Base-by-base conservation (phyloP, 441 rosid genomes). In the Pelargonium citronellum region DNA sequence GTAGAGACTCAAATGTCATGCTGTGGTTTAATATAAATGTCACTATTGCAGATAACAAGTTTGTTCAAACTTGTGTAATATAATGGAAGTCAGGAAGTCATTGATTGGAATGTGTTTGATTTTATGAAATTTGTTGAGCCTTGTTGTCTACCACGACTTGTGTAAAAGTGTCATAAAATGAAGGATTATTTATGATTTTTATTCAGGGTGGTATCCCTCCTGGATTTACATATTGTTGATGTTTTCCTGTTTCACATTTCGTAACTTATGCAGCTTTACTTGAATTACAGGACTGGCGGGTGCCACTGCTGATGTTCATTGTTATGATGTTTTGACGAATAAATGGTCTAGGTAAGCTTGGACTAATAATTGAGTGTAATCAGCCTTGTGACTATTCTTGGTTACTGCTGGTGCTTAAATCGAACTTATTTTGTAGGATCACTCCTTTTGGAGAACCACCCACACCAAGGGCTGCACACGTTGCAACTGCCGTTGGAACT, bases 381-480 rank as follows among this genome's bases (percentile, higher is more conserved):
- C 20, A 60, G 39, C 65, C 17, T 15, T 64, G 39, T 5, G 37
- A 64, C 41, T 73, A 55, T 24, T 16, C 68, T 61, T 47, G 24
- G n/a, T 70, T 9, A 62, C 58, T 5, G 46, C 34, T 39, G 61
- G 70, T 76, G 68, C 66, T 69, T 69, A 64, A 55, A 58, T 44
- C 58, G 64, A 55, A 27, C 15, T 69, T 64, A 55, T 76, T 75
- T 67, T 75, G n/a, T 82, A 94, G 99, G 83, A 81, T 95, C 71
- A 79, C 87, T 67, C 98, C 98, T 30, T 83, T 84, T 80, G 99
- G 99, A 70, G 99, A 95, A 73, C 96, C 98, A 71, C 98, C 98
- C 43, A 92, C 92, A 27, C 97, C 99, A 34, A 89, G 99, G 85
- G 99, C 99, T 73, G 98, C 99, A 22, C 99, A 95, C 82, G 97